Percentiles rank a stretch among this genome's conserved stretches.
Conservation (phyloP, 2,329 filamentous ascomycete genomes). For the Aspergillus tanneri region DNA sequence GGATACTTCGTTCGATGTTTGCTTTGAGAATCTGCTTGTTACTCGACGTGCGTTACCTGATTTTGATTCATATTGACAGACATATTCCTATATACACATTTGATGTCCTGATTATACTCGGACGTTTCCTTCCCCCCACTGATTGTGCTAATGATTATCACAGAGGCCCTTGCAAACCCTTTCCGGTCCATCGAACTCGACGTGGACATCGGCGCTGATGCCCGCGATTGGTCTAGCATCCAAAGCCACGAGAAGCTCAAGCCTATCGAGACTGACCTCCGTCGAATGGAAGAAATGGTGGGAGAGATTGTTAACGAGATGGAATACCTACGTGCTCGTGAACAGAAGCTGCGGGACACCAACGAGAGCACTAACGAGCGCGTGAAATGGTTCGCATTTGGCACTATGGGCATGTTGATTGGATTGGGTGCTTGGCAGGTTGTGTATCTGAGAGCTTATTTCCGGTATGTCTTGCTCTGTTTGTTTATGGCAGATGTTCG, state of each 20-base stretch:
- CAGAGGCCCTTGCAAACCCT: conserved; percentile 48
- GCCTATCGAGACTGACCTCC: conserved; percentile 91
- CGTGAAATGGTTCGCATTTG: conserved; percentile 97
- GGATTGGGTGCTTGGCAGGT: conserved; percentile 95
- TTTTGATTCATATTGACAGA: background rate
- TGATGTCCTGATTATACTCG: background rate
- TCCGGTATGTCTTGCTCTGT: conserved; percentile 61
- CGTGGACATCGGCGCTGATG: conserved; percentile 93
- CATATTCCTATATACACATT: background rate
- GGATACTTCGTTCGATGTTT: conserved; percentile 92
- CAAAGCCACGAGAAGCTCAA: conserved; percentile 97
- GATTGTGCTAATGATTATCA: conserved; percentile 3
- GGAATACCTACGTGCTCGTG: conserved; percentile 86
- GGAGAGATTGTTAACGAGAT: conserved; percentile 87
- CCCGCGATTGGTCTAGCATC: conserved; percentile 96
- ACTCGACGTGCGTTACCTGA: conserved; percentile 57
- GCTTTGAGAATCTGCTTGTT: conserved; percentile 82
- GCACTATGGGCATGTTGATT: conserved; percentile 87
- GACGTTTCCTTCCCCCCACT: too few species aligned
- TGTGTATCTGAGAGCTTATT: conserved; percentile 95
- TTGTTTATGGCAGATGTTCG: background rate
- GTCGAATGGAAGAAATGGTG: conserved; percentile 87
- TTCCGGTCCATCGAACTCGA: conserved; percentile 81
- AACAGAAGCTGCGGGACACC: conserved; percentile 95
- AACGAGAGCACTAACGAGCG: conserved; percentile 99